A percentile compares a stretch with the other conserved stretches of the same genome.
These are phyloP conservation scores for Acanthamoeba rhysodes DNA, from an alignment of 208 protist species.

Conservation along the genomic window DNA sequence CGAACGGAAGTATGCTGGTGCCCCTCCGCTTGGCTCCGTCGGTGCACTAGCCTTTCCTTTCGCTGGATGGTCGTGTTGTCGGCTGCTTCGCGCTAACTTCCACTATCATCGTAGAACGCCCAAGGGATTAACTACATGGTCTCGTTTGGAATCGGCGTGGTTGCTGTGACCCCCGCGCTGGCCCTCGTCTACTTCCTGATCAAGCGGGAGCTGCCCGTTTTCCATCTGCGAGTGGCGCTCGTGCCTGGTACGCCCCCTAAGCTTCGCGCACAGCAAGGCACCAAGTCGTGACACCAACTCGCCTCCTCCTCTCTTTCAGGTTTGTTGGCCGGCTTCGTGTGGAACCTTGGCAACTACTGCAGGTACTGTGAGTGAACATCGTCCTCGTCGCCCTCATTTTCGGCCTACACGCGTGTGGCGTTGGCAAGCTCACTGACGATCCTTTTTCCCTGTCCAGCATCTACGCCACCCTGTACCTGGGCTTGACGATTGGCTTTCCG, in stretches of 20 bases:
- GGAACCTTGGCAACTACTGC: conserved; percentile 54
- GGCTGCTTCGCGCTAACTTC: too few species aligned
- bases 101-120: background rate
- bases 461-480: conserved; percentile 75
- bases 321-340: conserved; percentile 30
- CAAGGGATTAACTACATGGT: conserved; percentile 69
- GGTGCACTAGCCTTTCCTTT: background rate
- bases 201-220: conserved; percentile 23
- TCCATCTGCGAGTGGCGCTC: conserved; percentile 36
- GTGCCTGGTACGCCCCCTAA: background rate
- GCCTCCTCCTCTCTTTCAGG: background rate
- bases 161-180: conserved; percentile 1
- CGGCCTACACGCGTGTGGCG: background rate
- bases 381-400: background rate
- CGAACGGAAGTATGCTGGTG: conserved; percentile 46
- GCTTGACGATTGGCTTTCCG: conserved; percentile 69
- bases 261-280: background rate
- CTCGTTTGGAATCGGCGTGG: conserved; percentile 38
- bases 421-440: background rate
- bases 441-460: conserved; percentile 3
- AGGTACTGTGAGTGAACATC: conserved; percentile 1
- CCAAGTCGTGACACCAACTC: background rate
- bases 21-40: conserved; percentile 12
- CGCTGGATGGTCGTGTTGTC: background rate
- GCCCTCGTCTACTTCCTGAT: conserved; percentile 20